Evolutionary conservation across 2,329 filamentous ascomycete species (phyloP), one percentile per base, ranked within the genome.

Genomic region (Ambrosiella beaveri): DNA sequence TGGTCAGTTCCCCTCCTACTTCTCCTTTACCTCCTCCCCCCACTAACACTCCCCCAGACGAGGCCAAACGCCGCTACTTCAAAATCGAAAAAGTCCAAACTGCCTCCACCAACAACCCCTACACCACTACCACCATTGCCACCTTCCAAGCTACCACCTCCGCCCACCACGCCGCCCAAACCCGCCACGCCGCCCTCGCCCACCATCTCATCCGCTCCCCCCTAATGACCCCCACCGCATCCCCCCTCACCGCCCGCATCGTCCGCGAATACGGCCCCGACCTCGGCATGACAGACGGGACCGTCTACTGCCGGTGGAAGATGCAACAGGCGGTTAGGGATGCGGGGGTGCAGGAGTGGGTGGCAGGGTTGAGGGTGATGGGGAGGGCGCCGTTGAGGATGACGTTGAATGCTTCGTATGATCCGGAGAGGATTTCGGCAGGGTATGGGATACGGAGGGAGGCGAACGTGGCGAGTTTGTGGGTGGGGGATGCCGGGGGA

Each of bases 21-120:
- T 19, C 12, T 11, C 9, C 9, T 3, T 27, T 7, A 27, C 19
- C 8, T 35, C 47, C 13, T 8, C 47, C 17, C 8, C 13, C 11
- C n/a, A 40, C 58, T 59, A 56, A 54, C 54, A 7, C n/a, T 47
- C 35, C 12, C 38, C 7, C 57, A 81, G 79, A 82, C 61, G 56
- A 68, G 12, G 74, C 74, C 49, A 85, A 80, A 66, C 75, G 75
- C 41, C 83, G 79, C 62, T 87, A 86, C 65, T 87, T 86, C 68
- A 82, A 80, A 64, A 77, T 86, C 54, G 78, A 84, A 65, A 75
- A 74, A 51, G 73, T 77, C 44, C 73, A 76, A 57, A 73, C 73
- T 13, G 78, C 79, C 0, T 74, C 79, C 0, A 62, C 70, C 1
- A 68, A 67, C 7, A 71, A 76, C 0, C 68, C 73, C 13, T 51